phyloP scores from a whole-genome alignment of 306 rosid genomes.

The Trifolium repens region DNA sequence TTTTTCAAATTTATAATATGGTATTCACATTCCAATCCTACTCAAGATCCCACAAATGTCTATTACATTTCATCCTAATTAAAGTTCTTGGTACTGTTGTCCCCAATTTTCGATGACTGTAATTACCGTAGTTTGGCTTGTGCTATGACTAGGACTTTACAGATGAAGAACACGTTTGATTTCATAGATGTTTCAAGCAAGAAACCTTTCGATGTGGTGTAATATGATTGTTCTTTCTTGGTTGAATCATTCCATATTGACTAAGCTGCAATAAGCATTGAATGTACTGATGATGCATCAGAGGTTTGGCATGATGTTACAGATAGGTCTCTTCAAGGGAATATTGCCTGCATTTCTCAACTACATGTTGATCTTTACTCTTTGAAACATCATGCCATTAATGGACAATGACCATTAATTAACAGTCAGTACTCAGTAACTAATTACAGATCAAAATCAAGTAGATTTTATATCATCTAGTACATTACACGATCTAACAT shows the following conservation, averaged over 20 bases:
- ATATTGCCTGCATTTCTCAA: conserved; percentile 4
- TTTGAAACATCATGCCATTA: background rate
- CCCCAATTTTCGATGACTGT: background rate
- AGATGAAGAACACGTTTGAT: background rate
- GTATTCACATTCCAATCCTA: conserved; percentile 2
- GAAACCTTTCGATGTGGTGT: background rate
- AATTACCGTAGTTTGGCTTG: background rate
- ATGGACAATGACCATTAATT: background rate
- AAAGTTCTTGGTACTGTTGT: background rate
- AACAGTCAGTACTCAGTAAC: background rate
- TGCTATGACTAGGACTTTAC: background rate
- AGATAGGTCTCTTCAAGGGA: background rate
- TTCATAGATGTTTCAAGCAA: background rate
- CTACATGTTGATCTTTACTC: conserved; percentile 1
- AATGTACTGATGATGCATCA: too few species aligned
- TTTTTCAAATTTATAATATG: background rate
- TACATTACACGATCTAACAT: background rate
- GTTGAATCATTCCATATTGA: conserved; percentile 1
- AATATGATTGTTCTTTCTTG: background rate
- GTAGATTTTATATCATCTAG: background rate
- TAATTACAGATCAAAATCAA: background rate
- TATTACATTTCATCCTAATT: background rate
- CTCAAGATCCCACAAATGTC: background rate
- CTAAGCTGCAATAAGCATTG: background rate
- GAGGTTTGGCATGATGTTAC: too few species aligned